These are phyloP conservation scores for Baudoinia panamericana DNA, from an alignment of 495 filamentous ascomycete species.

Conservation along the genomic window DNA sequence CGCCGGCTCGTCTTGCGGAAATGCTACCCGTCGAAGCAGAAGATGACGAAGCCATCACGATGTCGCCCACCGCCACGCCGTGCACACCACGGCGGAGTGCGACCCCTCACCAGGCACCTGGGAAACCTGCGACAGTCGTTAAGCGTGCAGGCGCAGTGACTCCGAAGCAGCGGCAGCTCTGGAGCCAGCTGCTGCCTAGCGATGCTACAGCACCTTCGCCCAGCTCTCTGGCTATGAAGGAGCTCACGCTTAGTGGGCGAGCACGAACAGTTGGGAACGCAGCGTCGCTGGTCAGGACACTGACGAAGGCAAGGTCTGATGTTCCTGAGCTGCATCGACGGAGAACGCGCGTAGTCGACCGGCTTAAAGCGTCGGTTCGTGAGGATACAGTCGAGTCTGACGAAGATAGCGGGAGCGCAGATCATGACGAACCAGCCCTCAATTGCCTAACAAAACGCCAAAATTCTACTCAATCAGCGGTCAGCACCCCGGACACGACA, in stretches of 20 bases:
- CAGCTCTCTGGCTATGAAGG: constrained; percentile 20
- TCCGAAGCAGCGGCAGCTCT: constrained; percentile 24
- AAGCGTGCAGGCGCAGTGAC: constrained; percentile 18
- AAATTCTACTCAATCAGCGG: no score
- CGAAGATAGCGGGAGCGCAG: neutral
- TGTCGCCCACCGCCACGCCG: no score
- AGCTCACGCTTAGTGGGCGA: constrained; percentile 20
- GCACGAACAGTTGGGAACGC: neutral
- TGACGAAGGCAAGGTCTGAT: constrained; percentile 24
- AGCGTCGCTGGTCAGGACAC: neutral
- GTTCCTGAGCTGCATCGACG: constrained; percentile 17
- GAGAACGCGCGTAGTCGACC: constrained; percentile 24
- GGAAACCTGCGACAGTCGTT: neutral
- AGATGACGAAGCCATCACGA: no score
- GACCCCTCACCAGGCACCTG: constrained; percentile 7
- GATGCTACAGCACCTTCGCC: constrained; percentile 16
- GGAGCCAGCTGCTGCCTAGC: constrained; percentile 23
- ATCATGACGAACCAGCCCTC: no score
- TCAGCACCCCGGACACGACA: neutral
- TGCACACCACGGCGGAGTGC: constrained; percentile 13
- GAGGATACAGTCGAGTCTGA: neutral
- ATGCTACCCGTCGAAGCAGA: constrained; percentile 22
- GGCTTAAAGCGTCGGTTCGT: constrained; percentile 19
- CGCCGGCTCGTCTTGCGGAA: constrained; percentile 22
- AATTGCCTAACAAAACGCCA: no score